Evolutionary conservation across 805 yeast genomes (phyloP).

Genomic region (Ogataea polymorpha): DNA sequence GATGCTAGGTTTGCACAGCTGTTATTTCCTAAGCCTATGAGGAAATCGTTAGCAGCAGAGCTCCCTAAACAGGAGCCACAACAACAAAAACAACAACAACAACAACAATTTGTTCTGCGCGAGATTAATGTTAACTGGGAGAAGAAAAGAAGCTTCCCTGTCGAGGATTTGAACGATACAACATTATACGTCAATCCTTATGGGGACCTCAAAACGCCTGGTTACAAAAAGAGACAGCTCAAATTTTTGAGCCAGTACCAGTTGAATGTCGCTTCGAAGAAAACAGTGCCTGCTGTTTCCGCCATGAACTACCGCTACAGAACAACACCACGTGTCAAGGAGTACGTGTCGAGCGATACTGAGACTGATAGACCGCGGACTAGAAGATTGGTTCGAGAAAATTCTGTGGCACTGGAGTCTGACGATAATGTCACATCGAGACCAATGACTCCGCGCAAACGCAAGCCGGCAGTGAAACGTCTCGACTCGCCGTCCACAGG

Average conservation of each 20-base stretch:
- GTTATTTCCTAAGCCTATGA: constrained; percentile 26
- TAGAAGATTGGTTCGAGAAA: constrained; percentile 49
- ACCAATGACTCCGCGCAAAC: constrained; percentile 36
- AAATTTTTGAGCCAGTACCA: constrained; percentile 53
- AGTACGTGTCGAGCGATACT: constrained; percentile 31
- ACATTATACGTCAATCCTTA: constrained; percentile 53
- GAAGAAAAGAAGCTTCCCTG: constrained; percentile 37
- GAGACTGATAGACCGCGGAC: constrained; percentile 55
- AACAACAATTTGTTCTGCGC: constrained; percentile 1
- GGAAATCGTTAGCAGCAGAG: constrained; percentile 8
- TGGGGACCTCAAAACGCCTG: constrained; percentile 38
- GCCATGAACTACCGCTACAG: constrained; percentile 23
- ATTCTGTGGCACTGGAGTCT: constrained; percentile 31
- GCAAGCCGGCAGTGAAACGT: constrained; percentile 32
- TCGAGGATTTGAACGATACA: constrained; percentile 42
- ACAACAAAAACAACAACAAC: constrained; percentile 6
- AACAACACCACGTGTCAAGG: constrained; percentile 29
- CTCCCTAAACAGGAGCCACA: constrained; percentile 12
- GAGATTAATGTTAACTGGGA: constrained; percentile 3
- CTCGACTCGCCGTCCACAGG: constrained; percentile 26
- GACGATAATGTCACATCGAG: constrained; percentile 29
- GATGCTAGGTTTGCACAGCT: constrained; percentile 28
- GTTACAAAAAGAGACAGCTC: constrained; percentile 48
- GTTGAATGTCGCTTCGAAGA: constrained; percentile 22
- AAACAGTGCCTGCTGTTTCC: constrained; percentile 13